phyloP scores from a whole-genome alignment of 148 eudicot genomes.

The Tetragonia tetragonoides region DNA sequence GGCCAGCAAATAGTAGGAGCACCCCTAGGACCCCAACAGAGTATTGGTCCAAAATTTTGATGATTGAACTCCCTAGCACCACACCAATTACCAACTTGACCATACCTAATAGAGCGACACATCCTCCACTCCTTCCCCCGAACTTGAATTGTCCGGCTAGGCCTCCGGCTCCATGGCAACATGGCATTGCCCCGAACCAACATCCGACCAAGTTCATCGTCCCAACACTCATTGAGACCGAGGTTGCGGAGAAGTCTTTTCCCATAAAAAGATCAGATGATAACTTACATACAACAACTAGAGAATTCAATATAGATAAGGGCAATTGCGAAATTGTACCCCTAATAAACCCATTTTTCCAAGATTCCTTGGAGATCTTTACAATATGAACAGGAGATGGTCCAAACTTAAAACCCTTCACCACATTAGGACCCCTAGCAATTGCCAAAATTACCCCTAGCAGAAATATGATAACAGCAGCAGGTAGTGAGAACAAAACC shows the following conservation, averaged over 20 bases:
- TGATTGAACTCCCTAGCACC: slow-evolving; percentile 63
- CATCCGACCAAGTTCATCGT: slow-evolving; percentile 83
- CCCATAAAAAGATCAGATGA: slow-evolving; percentile 73
- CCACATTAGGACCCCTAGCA: slow-evolving; percentile 48
- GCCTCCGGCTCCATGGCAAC: slow-evolving; percentile 96
- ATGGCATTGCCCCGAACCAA: slow-evolving; percentile 93
- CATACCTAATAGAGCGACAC: slow-evolving; percentile 70
- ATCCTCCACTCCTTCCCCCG: slow-evolving; percentile 84
- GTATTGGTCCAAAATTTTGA: slow-evolving; percentile 58
- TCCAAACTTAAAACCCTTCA: slow-evolving; percentile 61
- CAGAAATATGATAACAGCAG: slow-evolving; percentile 68
- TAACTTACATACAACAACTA: slow-evolving; percentile 77
- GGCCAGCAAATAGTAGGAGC: slow-evolving; percentile 72
- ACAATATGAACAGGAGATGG: slow-evolving; percentile 49
- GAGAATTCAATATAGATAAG: slow-evolving; percentile 73
- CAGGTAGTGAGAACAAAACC: slow-evolving; percentile 54
- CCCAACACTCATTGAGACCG: slow-evolving; percentile 69
- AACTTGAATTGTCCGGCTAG: slow-evolving; percentile 94
- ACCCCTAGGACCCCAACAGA: slow-evolving; percentile 86
- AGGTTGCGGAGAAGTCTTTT: slow-evolving; percentile 59
- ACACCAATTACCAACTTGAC: slow-evolving; percentile 64
- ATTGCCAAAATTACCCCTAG: slow-evolving; percentile 63
- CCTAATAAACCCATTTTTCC: slow-evolving; percentile 83
- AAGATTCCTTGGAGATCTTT: slow-evolving; percentile 53
- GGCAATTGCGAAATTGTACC: slow-evolving; percentile 89